phyloP scores from a whole-genome alignment of 352 stramenopile genomes.

The Phytopythium boreale region DNA sequence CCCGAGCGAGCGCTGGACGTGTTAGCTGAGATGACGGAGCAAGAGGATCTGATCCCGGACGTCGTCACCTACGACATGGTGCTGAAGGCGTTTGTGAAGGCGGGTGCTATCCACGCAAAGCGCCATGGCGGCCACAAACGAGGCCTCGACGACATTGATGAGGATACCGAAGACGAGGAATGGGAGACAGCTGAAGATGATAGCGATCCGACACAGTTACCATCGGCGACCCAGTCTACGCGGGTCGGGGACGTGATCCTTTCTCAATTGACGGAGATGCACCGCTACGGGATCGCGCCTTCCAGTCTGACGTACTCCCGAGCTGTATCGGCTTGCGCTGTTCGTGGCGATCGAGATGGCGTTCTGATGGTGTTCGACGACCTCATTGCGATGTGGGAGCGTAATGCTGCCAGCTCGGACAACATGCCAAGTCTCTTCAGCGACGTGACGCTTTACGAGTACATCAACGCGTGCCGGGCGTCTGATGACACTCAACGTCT shows the following conservation, averaged over 20 bases:
- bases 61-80: slow-evolving; percentile 57
- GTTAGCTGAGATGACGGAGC: slow-evolving; percentile 30
- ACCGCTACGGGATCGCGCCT: slow-evolving; percentile 6
- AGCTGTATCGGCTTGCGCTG: slow-evolving; percentile 34
- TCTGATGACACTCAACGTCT: slow-evolving; percentile 32
- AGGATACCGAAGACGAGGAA: slow-evolving; percentile 12
- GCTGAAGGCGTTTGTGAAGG: slow-evolving; percentile 45
- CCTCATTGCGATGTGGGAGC: slow-evolving; percentile 13
- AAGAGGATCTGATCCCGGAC: slow-evolving; percentile 26
- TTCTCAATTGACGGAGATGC: slow-evolving; percentile 35
- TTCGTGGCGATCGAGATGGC: slow-evolving; percentile 36
- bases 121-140: slow-evolving; percentile 16
- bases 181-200: slow-evolving; percentile 7
- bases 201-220: neutral
- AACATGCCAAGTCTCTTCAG: slow-evolving; percentile 17
- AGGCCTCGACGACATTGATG: slow-evolving; percentile 14
- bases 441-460: slow-evolving; percentile 34
- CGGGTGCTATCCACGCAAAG: slow-evolving; percentile 16
- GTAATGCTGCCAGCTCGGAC: neutral
- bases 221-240: neutral
- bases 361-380: slow-evolving; percentile 36
- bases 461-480: slow-evolving; percentile 33
- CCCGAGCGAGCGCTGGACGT: slow-evolving; percentile 40
- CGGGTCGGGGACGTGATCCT: slow-evolving; percentile 14
- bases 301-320: slow-evolving; percentile 26